Evolutionary conservation across 2,329 filamentous ascomycete species (phyloP).

Genomic region (Coleophoma eucalyptorum): DNA sequence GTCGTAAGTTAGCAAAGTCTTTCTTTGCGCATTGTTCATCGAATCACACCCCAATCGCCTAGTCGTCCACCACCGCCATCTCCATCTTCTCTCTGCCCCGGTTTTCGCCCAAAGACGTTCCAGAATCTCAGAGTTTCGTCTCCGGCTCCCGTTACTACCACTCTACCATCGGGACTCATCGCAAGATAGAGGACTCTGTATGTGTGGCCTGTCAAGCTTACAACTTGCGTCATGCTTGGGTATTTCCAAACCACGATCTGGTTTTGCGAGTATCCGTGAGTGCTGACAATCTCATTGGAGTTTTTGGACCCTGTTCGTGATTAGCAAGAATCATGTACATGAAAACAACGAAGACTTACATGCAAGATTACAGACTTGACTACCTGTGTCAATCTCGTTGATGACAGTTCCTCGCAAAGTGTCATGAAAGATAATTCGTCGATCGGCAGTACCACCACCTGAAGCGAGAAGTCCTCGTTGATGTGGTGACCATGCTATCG

Average conservation of each 20-base stretch:
- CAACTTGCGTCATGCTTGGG: constrained; percentile 95
- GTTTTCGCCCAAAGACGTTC: constrained; percentile 88
- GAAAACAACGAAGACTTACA: constrained; percentile 39
- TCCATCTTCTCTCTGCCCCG: constrained; percentile 64
- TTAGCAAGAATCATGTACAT: background rate
- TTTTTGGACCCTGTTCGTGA: constrained; percentile 67
- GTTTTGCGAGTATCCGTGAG: constrained; percentile 96
- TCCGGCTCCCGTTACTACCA: constrained; percentile 91
- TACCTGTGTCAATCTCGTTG: constrained; percentile 92
- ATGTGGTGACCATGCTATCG: constrained; percentile 96
- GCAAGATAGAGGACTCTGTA: constrained; percentile 94
- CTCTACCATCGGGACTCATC: constrained; percentile 94
- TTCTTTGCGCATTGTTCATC: constrained; percentile 36
- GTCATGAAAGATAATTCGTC: constrained; percentile 97
- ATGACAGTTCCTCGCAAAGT: constrained; percentile 77
- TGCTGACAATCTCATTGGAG: constrained; percentile 95
- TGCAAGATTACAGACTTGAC: constrained; percentile 96
- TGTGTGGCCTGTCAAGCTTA: constrained; percentile 91
- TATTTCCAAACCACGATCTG: constrained; percentile 99
- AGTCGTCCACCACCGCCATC: constrained; percentile 60
- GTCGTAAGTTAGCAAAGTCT: background rate
- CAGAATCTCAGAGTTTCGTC: constrained; percentile 96
- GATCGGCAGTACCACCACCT: constrained; percentile 91
- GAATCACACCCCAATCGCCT: constrained; percentile 80
- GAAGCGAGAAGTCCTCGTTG: constrained; percentile 92